Base-by-base conservation (phyloP, 768 basidiomycete genomes). In the Tulasnella sp. region DNA sequence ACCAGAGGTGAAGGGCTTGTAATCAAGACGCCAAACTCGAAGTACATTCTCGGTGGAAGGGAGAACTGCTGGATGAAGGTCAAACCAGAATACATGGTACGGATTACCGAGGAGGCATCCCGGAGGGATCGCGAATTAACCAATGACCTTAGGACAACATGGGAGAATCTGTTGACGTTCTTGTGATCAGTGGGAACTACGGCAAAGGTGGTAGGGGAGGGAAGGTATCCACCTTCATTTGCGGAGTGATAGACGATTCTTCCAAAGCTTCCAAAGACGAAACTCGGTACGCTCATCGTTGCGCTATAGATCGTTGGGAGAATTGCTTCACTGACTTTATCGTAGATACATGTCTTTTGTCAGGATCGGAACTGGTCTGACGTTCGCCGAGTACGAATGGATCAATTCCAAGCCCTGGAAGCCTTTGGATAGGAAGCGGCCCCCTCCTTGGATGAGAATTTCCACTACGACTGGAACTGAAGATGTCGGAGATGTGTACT, bases 11-110 rank as follows among this genome's bases (percentile, higher is more conserved):
- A 99, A 82, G 97, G 97, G 0, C 84, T 99, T 15, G 92, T 99
- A 9, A 87, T 99, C 77, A 99, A 99, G 82, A 91, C 95, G 79
- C 91, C 91, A 0, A 83, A 88, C 31, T 89, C 92, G 0, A 87
- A 90, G 78, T 99, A 99, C 82, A 86, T 89, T 15, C 84, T 97
- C 58, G 96, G 96, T 79, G 94, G 93, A 0, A 86, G 97, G 77
- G 94, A 92, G 79, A 88, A 90, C 82, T 91, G 93, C 80, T 99
- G 97, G 97, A 89, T 97, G 80, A 99, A 99, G 85, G 91, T 95
- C 31, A 93, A 94, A 80, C 92, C 92, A 0, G 93, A 94, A 82
- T 95, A 93, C 79, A 92, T 93, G 90, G 93, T 92, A 79, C 72
- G 84, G 81, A 14, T 25, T 19, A 17, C 22, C 81, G 76, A 45